These are phyloP conservation scores for Acer negundo DNA, from an alignment of 345 rosid genomes.

Conservation along the genomic window DNA sequence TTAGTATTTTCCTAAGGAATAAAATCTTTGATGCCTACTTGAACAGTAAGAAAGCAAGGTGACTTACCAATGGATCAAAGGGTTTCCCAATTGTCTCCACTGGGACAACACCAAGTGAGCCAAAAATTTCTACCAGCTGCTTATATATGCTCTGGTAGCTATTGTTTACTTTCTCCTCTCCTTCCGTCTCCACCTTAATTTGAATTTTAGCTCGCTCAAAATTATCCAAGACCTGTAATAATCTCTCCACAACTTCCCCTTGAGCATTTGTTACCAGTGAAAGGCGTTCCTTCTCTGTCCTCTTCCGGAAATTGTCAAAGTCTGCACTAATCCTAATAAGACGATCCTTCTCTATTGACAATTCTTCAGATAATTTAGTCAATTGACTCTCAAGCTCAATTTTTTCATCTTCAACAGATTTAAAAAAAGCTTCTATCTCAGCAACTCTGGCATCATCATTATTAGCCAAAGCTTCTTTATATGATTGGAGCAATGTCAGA, in stretches of 20 bases:
- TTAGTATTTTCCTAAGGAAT: neutral
- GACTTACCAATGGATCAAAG: constrained; percentile 94
- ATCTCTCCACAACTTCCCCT: constrained; percentile 89
- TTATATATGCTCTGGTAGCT: constrained; percentile 96
- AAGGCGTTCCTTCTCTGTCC: constrained; percentile 85
- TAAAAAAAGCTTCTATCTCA: constrained; percentile 68
- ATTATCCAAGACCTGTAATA: constrained; percentile 80
- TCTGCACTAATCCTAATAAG: constrained; percentile 86
- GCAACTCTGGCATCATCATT: constrained; percentile 56
- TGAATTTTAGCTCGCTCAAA: constrained; percentile 95
- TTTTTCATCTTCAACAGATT: constrained; percentile 74
- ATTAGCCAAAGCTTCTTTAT: constrained; percentile 70
- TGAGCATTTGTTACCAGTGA: constrained; percentile 82
- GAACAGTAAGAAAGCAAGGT: constrained; percentile 23
- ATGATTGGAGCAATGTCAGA: constrained; percentile 47
- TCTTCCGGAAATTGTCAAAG: constrained; percentile 95
- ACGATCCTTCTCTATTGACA: constrained; percentile 71
- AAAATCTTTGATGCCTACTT: constrained; percentile 5
- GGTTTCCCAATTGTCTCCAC: constrained; percentile 83
- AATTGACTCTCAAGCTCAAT: constrained; percentile 55
- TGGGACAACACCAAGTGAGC: constrained; percentile 73
- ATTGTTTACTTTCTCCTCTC: constrained; percentile 82
- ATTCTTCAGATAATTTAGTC: constrained; percentile 57
- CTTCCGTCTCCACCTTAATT: constrained; percentile 79
- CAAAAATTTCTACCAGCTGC: constrained; percentile 80